Percentiles rank a stretch among this genome's conserved stretches.
These are phyloP conservation scores for Syzygium malaccense DNA, from an alignment of 441 rosid genomes.

Conservation along the genomic window DNA sequence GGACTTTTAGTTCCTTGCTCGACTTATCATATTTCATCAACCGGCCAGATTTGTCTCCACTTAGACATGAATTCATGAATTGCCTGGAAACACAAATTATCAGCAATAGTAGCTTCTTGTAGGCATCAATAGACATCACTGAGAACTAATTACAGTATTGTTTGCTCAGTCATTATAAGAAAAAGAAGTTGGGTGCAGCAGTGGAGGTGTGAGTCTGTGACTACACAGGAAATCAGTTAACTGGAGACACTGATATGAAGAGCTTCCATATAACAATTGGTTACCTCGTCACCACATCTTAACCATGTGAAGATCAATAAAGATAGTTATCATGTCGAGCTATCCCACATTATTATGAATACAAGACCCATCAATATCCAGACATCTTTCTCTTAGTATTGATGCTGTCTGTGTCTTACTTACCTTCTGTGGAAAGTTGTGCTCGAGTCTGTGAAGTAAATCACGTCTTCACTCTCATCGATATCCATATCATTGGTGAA, in stretches of 20 bases:
- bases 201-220: background rate
- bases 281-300: background rate
- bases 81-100: constrained; percentile 32
- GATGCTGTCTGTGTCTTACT: background rate
- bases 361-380: background rate
- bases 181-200: background rate
- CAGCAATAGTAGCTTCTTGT: background rate
- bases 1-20: constrained; percentile 38
- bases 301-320: background rate
- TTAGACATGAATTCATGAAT: constrained; percentile 41
- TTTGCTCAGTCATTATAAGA: background rate
- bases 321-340: background rate
- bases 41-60: constrained; percentile 54
- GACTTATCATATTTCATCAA: constrained; percentile 48
- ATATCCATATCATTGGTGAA: constrained; percentile 73
- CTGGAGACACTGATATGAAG: background rate
- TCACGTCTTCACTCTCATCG: constrained; percentile 42
- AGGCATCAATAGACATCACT: background rate
- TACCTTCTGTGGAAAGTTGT: constrained; percentile 58
- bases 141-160: background rate
- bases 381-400: background rate
- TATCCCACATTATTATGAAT: background rate
- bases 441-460: constrained; percentile 76
- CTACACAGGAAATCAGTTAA: background rate
- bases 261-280: background rate